phyloP scores from a whole-genome alignment of 306 rosid genomes.

The Cajanus cajan region DNA sequence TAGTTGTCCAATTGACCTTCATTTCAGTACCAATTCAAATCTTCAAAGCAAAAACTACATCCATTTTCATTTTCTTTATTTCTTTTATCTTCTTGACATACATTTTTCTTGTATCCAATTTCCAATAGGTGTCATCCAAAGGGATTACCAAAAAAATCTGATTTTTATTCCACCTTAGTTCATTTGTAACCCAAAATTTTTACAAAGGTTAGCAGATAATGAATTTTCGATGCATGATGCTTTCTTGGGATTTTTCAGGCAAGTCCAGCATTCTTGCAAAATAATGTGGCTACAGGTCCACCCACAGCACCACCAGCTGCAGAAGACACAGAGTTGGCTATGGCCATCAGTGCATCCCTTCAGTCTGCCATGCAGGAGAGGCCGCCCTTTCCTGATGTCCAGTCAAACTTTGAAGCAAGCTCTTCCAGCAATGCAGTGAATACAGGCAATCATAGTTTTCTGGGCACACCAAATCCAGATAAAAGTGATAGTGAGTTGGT shows the following conservation, averaged over 20 bases:
- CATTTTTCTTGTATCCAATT: background rate
- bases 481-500: slow-evolving; percentile 26
- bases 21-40: slow-evolving; percentile 11
- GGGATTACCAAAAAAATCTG: background rate
- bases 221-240: slow-evolving; percentile 6
- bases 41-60: background rate
- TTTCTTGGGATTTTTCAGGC: slow-evolving; percentile 49
- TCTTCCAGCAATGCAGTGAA: slow-evolving; percentile 44
- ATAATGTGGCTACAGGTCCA: slow-evolving; percentile 44
- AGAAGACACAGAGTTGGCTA: slow-evolving; percentile 69
- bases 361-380: slow-evolving; percentile 60
- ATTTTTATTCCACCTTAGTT: background rate
- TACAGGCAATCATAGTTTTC: slow-evolving; percentile 39
- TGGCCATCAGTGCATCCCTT: slow-evolving; percentile 74
- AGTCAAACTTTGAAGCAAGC: slow-evolving; percentile 53
- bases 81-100: background rate
- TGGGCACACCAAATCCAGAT: slow-evolving; percentile 39
- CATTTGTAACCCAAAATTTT: background rate
- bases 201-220: background rate
- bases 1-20: background rate
- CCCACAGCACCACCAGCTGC: slow-evolving; percentile 76
- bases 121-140: background rate
- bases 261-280: slow-evolving; percentile 64
- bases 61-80: slow-evolving; percentile 16
- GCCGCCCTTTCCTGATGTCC: slow-evolving; percentile 46